Evolutionary conservation across 805 yeast species (phyloP).

Genomic region (Ogataea nitratoaversa): DNA sequence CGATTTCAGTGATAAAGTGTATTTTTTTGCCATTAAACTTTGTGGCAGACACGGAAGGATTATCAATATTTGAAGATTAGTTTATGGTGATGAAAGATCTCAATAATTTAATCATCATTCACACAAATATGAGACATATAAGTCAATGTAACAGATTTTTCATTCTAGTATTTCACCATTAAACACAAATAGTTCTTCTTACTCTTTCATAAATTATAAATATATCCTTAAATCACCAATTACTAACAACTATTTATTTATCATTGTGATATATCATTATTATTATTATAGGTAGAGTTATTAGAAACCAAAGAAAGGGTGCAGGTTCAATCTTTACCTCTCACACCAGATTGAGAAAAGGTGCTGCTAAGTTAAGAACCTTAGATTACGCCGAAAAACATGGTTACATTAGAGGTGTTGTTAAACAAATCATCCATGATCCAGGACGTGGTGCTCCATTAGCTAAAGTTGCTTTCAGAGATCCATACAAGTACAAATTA

Average conservation of each 20-base stretch:
- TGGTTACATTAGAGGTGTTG: conserved; percentile 99
- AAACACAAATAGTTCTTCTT: no score
- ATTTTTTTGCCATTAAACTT: no score
- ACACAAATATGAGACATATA: no score
- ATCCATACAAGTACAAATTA: conserved; percentile 97
- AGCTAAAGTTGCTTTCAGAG: conserved; percentile 98
- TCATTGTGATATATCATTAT: neutral
- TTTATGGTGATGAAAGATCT: no score
- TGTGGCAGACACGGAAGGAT: no score
- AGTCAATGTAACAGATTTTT: no score
- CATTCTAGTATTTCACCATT: no score
- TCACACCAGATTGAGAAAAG: conserved; percentile 99
- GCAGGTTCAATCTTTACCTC: conserved; percentile 99
- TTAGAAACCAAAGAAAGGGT: conserved; percentile 99
- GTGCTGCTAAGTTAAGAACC: conserved; percentile 99
- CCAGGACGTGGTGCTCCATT: conserved; percentile 99
- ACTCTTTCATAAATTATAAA: no score
- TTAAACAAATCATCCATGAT: conserved; percentile 97
- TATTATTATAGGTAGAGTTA: conserved; percentile 80
- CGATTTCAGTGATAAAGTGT: no score
- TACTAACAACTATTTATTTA: neutral
- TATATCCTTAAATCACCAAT: no score
- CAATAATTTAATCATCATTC: no score
- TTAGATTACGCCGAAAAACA: conserved; percentile 99
- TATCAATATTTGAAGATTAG: no score